phyloP scores from a whole-genome alignment of 805 yeast species.

The Wickerhamomyces strasburgensis region DNA sequence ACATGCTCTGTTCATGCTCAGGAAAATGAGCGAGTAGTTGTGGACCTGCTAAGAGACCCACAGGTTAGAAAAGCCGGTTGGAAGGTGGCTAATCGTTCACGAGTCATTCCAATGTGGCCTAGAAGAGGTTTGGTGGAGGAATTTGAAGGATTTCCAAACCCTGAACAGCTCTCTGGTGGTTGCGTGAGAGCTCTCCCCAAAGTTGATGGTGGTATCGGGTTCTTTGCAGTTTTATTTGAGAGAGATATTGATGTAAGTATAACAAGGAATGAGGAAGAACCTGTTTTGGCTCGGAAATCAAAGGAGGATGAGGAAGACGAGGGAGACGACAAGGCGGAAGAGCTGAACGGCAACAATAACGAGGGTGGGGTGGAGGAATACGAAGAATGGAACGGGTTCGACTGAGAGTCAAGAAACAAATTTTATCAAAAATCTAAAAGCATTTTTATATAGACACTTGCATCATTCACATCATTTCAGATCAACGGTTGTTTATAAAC shows the following conservation, averaged over 20 bases:
- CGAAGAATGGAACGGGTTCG: slow-evolving; percentile 36
- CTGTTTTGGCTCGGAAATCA: background rate
- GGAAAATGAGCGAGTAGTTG: slow-evolving; percentile 91
- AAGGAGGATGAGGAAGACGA: background rate
- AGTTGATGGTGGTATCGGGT: slow-evolving; percentile 97
- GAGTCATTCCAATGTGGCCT: slow-evolving; percentile 81
- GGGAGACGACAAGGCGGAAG: background rate
- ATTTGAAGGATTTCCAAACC: slow-evolving; percentile 45
- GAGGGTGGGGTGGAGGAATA: slow-evolving; percentile 11
- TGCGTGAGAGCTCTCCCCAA: slow-evolving; percentile 83
- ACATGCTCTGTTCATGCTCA: slow-evolving; percentile 94
- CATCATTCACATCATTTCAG: too few species aligned
- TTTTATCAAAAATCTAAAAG: too few species aligned
- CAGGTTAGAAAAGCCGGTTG: slow-evolving; percentile 68
- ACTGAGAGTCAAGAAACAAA: slow-evolving; percentile 7
- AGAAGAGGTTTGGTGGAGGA: slow-evolving; percentile 76
- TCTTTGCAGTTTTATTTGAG: slow-evolving; percentile 91
- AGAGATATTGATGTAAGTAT: slow-evolving; percentile 31
- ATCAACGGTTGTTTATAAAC: slow-evolving; percentile 16
- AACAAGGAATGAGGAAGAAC: slow-evolving; percentile 1
- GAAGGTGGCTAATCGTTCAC: slow-evolving; percentile 50
- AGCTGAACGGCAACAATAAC: slow-evolving; percentile 1
- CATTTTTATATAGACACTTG: too few species aligned
- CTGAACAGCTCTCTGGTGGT: slow-evolving; percentile 66
- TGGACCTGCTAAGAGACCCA: slow-evolving; percentile 64